Conservation (phyloP, 1,284 basidiomycete species). For the Puccinia horiana region DNA sequence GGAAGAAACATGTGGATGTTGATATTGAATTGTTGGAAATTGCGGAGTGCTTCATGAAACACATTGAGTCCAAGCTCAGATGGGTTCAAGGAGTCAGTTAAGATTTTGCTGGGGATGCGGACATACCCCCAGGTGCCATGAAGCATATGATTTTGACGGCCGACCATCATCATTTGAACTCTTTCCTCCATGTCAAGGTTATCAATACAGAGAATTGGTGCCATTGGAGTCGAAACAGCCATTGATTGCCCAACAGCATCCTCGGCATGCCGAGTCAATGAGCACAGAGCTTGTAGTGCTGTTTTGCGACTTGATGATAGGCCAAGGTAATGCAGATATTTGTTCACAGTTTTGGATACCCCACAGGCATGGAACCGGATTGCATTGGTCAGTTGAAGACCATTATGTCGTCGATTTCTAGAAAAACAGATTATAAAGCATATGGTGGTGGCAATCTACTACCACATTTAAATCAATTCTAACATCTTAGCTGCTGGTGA, state of each 20-base stretch:
- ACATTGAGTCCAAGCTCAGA: too few species aligned
- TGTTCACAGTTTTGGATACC: background rate
- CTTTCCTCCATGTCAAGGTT: slow-evolving; percentile 21
- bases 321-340: slow-evolving; percentile 14
- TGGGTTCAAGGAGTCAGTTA: too few species aligned
- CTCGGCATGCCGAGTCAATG: background rate
- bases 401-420: too few species aligned
- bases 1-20: too few species aligned
- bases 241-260: background rate
- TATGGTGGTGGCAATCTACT: too few species aligned
- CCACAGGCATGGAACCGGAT: slow-evolving; percentile 8
- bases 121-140: background rate
- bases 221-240: background rate
- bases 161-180: background rate
- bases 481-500: too few species aligned
- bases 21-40: too few species aligned
- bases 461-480: too few species aligned
- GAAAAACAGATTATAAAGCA: too few species aligned
- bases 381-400: too few species aligned
- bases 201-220: slow-evolving; percentile 14
- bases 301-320: background rate
- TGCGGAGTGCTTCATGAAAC: too few species aligned
- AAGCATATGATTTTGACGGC: background rate
- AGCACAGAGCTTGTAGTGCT: background rate
- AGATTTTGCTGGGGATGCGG: too few species aligned